Conservation (phyloP, 2,329 filamentous ascomycete genomes). For the Stagonosporopsis chrysanthemi region DNA sequence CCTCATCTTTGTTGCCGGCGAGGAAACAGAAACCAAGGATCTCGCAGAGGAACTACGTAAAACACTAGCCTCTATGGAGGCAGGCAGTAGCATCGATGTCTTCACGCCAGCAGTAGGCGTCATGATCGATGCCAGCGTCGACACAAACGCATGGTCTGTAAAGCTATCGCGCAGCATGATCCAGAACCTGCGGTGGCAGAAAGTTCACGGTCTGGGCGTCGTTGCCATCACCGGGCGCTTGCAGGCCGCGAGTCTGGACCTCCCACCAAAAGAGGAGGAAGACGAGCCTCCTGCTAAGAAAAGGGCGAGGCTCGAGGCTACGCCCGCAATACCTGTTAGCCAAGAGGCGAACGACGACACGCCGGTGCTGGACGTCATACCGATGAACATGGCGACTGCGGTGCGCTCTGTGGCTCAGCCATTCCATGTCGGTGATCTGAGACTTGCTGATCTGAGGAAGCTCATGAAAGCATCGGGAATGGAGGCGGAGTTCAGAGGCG, state of each 20-base stretch:
- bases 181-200: slow-evolving; percentile 91
- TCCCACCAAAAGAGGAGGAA: slow-evolving; percentile 53
- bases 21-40: slow-evolving; percentile 72
- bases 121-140: slow-evolving; percentile 86
- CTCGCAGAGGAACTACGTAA: slow-evolving; percentile 83
- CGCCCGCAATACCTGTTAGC: slow-evolving; percentile 55
- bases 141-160: slow-evolving; percentile 97
- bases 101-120: slow-evolving; percentile 81
- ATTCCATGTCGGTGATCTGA: slow-evolving; percentile 91
- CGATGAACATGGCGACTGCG: slow-evolving; percentile 70
- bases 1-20: slow-evolving; percentile 88
- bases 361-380: slow-evolving; percentile 67
- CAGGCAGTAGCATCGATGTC: slow-evolving; percentile 65
- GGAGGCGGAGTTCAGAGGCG: slow-evolving; percentile 89
- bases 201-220: slow-evolving; percentile 85
- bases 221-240: slow-evolving; percentile 87
- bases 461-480: slow-evolving; percentile 82
- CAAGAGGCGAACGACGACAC: slow-evolving; percentile 56
- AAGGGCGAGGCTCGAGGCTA: slow-evolving; percentile 55
- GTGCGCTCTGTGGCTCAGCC: slow-evolving; percentile 82
- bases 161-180: slow-evolving; percentile 86
- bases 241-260: slow-evolving; percentile 56
- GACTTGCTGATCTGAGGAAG: slow-evolving; percentile 85
- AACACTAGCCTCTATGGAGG: slow-evolving; percentile 60
- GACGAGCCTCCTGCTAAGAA: slow-evolving; percentile 57